A percentile compares a stretch with the other conserved stretches of the same genome.
phyloP scores from a whole-genome alignment of 2,329 filamentous ascomycete genomes.

The Penicillium sp. region DNA sequence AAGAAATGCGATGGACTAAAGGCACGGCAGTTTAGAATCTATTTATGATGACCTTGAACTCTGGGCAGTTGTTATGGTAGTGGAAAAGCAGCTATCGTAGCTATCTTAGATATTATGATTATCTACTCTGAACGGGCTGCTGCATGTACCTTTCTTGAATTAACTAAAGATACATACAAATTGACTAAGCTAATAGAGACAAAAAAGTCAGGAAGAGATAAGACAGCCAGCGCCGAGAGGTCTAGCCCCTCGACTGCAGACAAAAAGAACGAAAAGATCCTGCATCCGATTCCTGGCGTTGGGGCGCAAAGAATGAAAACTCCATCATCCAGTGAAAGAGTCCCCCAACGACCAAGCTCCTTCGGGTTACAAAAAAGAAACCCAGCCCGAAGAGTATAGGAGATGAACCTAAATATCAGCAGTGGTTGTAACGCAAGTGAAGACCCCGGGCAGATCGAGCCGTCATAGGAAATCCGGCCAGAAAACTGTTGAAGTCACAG shows the following conservation, averaged over 20 bases:
- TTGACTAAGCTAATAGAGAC: slow-evolving; percentile 19
- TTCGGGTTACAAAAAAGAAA: slow-evolving; percentile 41
- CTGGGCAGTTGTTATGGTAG: too few relatives aligned
- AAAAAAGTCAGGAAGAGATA: slow-evolving; percentile 25
- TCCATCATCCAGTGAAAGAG: slow-evolving; percentile 34
- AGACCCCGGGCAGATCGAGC: background rate
- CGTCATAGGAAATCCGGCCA: slow-evolving; percentile 3
- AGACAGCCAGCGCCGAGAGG: slow-evolving; percentile 29
- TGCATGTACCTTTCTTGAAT: slow-evolving; percentile 22
- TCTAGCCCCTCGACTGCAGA: slow-evolving; percentile 46
- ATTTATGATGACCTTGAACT: too few relatives aligned
- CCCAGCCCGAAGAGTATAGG: slow-evolving; percentile 57
- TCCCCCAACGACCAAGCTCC: slow-evolving; percentile 32
- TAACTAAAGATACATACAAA: slow-evolving; percentile 1
- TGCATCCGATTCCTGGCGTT: slow-evolving; percentile 56
- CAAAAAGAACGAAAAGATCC: slow-evolving; percentile 34
- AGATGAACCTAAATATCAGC: slow-evolving; percentile 54
- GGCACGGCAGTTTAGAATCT: too few relatives aligned
- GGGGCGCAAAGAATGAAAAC: slow-evolving; percentile 20
- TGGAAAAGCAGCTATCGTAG: too few relatives aligned
- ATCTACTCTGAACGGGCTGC: background rate
- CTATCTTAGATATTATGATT: too few relatives aligned
- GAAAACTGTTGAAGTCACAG: slow-evolving; percentile 36
- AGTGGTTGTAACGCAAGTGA: slow-evolving; percentile 5
- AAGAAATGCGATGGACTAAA: too few relatives aligned